phyloP scores from a whole-genome alignment of 129 eudicot species.

The Tagetes patula region DNA sequence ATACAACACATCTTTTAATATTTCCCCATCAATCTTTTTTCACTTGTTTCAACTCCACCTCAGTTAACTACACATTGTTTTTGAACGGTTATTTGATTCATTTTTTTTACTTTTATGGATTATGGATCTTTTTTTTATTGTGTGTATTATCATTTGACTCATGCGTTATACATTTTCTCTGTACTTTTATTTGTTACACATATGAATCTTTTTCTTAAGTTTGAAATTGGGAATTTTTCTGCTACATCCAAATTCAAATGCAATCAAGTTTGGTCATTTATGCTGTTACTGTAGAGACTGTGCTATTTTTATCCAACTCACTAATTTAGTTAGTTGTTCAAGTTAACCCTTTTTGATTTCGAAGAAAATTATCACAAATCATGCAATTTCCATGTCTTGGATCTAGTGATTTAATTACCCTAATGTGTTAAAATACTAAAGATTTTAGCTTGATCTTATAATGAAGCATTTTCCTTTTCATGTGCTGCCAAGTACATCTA shows the following conservation, averaged over 20 bases:
- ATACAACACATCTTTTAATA: background rate
- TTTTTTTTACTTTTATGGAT: background rate
- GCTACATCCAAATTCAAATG: slow-evolving; percentile 9
- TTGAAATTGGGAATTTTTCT: background rate
- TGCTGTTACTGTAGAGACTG: background rate
- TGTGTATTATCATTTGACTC: background rate
- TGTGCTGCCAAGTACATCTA: background rate
- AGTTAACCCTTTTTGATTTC: background rate
- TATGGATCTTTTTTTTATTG: slow-evolving; percentile 5
- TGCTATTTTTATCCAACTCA: no score
- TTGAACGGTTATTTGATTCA: background rate
- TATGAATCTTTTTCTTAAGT: slow-evolving; percentile 7
- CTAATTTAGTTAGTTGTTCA: background rate
- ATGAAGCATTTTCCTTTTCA: background rate
- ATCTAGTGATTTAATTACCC: background rate
- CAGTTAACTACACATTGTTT: slow-evolving; percentile 14
- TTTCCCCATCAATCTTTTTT: no score
- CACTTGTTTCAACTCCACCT: background rate
- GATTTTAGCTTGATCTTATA: no score
- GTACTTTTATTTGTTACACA: background rate
- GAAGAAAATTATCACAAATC: no score
- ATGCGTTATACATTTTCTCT: background rate
- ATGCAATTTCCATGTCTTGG: background rate
- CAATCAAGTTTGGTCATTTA: slow-evolving; percentile 7
- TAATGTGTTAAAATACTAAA: no score